Percentiles rank a stretch among this genome's conserved stretches.
phyloP scores from a whole-genome alignment of 805 yeast species.

The Nakazawaea laoshanensis region DNA sequence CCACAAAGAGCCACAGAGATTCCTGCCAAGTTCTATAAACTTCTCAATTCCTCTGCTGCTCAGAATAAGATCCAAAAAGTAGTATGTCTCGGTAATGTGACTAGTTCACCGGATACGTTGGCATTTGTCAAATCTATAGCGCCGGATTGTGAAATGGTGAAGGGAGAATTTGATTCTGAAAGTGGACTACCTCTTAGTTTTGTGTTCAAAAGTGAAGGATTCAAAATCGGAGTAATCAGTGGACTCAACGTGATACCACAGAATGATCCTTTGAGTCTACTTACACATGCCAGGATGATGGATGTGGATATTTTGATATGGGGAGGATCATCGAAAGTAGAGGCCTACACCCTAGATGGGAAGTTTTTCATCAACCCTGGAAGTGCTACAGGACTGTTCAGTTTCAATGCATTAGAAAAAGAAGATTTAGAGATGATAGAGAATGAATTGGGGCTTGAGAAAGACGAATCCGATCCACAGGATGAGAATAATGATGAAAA shows the following conservation, averaged over 20 bases:
- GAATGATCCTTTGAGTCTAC: conserved; percentile 76
- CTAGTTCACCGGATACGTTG: conserved; percentile 55
- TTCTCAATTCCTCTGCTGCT: conserved; percentile 69
- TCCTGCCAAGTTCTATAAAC: conserved; percentile 58
- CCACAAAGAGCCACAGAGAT: conserved; percentile 74
- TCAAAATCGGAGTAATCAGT: conserved; percentile 77
- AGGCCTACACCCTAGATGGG: conserved; percentile 88
- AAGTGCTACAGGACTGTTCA: conserved; percentile 88
- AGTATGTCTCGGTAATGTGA: conserved; percentile 75
- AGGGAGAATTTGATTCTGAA: conserved; percentile 72
- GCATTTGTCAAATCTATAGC: conserved; percentile 61
- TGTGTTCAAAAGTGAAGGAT: conserved; percentile 58
- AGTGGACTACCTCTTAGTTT: conserved; percentile 49
- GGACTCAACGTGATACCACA: conserved; percentile 82
- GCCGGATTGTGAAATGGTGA: conserved; percentile 64
- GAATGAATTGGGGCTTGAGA: conserved; percentile 17
- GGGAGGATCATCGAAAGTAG: conserved; percentile 92
- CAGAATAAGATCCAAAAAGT: conserved; percentile 77
- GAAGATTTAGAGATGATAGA: conserved; percentile 37
- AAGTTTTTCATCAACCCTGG: conserved; percentile 96
- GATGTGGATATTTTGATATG: conserved; percentile 86
- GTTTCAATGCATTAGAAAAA: conserved; percentile 52
- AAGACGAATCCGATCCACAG: conserved; percentile 6
- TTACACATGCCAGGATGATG: conserved; percentile 79
- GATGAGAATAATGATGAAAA: conserved; percentile 7